A percentile compares a stretch with the other conserved stretches of the same genome.
These are phyloP conservation scores for Poa annua DNA, from an alignment of 176 grass and related monocot species.

Conservation along the genomic window DNA sequence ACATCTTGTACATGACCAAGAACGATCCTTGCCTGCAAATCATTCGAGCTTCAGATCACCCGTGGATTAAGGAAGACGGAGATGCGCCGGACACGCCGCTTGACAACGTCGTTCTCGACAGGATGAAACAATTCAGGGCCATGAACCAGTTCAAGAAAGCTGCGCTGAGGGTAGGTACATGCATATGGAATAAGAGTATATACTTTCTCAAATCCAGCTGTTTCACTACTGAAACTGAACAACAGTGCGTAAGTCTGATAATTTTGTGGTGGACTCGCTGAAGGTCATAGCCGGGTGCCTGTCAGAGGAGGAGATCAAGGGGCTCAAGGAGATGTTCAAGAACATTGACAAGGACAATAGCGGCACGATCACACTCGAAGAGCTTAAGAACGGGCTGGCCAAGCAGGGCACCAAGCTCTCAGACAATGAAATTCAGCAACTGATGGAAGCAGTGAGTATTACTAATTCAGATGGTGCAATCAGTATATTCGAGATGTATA, in stretches of 20 bases:
- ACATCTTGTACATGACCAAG: neutral
- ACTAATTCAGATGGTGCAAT: neutral
- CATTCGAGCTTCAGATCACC: constrained; percentile 52
- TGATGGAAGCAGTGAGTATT: constrained; percentile 90
- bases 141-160: constrained; percentile 98
- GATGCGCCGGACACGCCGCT: constrained; percentile 76
- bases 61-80: constrained; percentile 96
- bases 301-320: constrained; percentile 87
- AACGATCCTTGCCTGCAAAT: neutral
- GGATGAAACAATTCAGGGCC: constrained; percentile 81
- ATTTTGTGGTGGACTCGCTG: neutral
- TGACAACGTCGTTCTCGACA: constrained; percentile 77
- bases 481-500: neutral
- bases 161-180: constrained; percentile 56
- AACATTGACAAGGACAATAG: constrained; percentile 84
- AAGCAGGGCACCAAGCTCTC: constrained; percentile 80
- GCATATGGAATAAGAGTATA: neutral
- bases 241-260: neutral
- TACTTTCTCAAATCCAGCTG: neutral
- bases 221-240: constrained; percentile 2
- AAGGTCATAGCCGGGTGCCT: constrained; percentile 88
- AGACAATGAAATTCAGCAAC: constrained; percentile 67
- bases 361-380: constrained; percentile 81
- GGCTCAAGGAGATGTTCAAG: constrained; percentile 93
- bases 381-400: constrained; percentile 66